phyloP scores from a whole-genome alignment of 257 asterid genomes.

The Nicotiana obtusifolia region DNA sequence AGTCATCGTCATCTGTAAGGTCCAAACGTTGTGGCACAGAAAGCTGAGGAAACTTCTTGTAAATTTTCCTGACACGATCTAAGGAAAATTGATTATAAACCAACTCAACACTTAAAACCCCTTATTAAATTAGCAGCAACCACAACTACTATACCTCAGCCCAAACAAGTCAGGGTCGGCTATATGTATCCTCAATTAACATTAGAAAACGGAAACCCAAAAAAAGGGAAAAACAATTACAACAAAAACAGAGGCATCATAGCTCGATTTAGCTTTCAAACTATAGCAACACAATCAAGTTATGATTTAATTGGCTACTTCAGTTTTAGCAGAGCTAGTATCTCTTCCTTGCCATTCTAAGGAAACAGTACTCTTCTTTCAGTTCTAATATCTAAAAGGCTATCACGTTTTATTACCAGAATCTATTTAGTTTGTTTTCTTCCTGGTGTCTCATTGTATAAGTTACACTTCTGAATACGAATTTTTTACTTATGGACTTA shows the following conservation, averaged over 20 bases:
- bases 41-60: constrained; percentile 68
- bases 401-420: background rate
- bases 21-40: constrained; percentile 85
- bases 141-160: too few relatives aligned
- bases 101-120: constrained; percentile 10
- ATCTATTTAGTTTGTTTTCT: background rate
- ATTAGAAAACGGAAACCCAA: background rate
- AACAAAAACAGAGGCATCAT: background rate
- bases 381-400: background rate
- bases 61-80: constrained; percentile 78
- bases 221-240: background rate
- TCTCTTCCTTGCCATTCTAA: background rate
- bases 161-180: background rate
- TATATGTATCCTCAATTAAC: background rate
- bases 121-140: background rate
- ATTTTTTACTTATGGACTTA: background rate
- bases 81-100: constrained; percentile 26
- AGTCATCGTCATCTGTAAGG: constrained; percentile 73
- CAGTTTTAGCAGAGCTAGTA: background rate
- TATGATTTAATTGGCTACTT: background rate
- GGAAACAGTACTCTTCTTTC: background rate
- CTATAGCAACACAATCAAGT: background rate
- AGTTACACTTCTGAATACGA: background rate
- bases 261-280: background rate
- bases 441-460: background rate